Base-by-base conservation (phyloP, 441 rosid species). In the Syzygium malaccense region DNA sequence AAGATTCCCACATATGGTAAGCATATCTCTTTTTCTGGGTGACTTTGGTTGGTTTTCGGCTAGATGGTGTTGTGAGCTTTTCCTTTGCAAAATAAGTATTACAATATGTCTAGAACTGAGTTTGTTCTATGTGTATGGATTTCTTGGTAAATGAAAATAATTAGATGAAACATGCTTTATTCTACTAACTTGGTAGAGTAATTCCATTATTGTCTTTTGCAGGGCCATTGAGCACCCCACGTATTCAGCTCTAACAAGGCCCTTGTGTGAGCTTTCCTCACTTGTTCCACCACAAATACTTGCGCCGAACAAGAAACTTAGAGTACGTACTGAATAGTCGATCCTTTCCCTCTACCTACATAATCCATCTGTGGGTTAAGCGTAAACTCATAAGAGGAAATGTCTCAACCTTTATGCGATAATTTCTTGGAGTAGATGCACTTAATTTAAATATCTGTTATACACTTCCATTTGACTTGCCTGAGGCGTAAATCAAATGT, bases 161-260 rank as follows among this genome's bases (percentile, higher is more conserved):
- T 58, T 58, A 62, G 56, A 18, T 23, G 15, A 7, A 49, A 86
- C 45, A 55, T 53, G 18, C 57, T 55, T 55, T 32, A 12, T 54
- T 33, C 64, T 85, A 37, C 51, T 30, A 49, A 45, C 49, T 58
- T 55, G 49, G 51, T 75, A 41, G 83, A 75, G 51, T 41, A 75
- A 75, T 37, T 75, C 19, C 68, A 87, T 62, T 45, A 88, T 89
- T 11, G 25, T 33, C 14, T 85, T 55, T 91, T 91, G 86, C 94
- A 98, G 99, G 99, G 99, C 99, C 88, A 95, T 98, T 92, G 99
- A 98, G 87, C 98, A 98, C 90, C 99, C 99, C 87, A 97, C 99
- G 30, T 96, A 97, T 93, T 98, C 99, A 68, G 99, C 99, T 64
- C 96, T 97, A 71, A 98, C 99, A 84, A 96, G 99, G 91, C 99